phyloP scores from a whole-genome alignment of 805 yeast genomes.

The Sugiyamaella chiloensis region DNA sequence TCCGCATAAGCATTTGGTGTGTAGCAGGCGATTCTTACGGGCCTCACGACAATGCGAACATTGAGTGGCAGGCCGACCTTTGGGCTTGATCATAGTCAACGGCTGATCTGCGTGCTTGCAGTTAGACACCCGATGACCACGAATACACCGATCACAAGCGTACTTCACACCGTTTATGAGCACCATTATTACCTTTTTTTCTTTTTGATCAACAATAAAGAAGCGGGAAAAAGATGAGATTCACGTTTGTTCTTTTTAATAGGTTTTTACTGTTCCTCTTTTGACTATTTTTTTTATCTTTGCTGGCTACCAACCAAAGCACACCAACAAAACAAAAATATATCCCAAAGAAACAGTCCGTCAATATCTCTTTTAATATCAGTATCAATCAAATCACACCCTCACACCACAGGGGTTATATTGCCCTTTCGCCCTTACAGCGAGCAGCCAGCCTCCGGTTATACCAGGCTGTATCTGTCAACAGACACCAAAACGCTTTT shows the following conservation, averaged over 20 bases:
- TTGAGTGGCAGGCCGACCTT: slow-evolving; percentile 93
- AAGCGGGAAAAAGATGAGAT: no score
- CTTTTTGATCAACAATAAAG: no score
- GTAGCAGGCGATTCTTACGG: slow-evolving; percentile 26
- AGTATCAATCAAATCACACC: no score
- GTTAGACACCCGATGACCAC: slow-evolving; percentile 94
- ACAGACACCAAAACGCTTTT: slow-evolving; percentile 4
- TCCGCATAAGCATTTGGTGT: slow-evolving; percentile 36
- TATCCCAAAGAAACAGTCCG: no score
- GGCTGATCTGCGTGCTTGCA: slow-evolving; percentile 93
- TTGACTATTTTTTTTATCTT: no score
- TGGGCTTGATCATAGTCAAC: slow-evolving; percentile 88
- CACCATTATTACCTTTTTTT: slow-evolving; percentile 80
- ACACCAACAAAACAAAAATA: no score
- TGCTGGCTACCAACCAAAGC: no score
- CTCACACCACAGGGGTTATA: no score
- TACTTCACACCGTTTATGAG: slow-evolving; percentile 88
- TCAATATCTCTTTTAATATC: no score
- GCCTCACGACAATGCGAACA: slow-evolving; percentile 64
- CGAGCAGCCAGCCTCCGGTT: slow-evolving; percentile 6
- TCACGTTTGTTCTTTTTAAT: no score
- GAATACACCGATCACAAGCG: slow-evolving; percentile 93
- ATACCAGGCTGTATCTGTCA: slow-evolving; percentile 5
- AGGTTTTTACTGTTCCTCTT: no score
- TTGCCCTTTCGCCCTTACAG: no score